phyloP scores from a whole-genome alignment of 768 basidiomycete genomes.

The Mrakia gelida region DNA sequence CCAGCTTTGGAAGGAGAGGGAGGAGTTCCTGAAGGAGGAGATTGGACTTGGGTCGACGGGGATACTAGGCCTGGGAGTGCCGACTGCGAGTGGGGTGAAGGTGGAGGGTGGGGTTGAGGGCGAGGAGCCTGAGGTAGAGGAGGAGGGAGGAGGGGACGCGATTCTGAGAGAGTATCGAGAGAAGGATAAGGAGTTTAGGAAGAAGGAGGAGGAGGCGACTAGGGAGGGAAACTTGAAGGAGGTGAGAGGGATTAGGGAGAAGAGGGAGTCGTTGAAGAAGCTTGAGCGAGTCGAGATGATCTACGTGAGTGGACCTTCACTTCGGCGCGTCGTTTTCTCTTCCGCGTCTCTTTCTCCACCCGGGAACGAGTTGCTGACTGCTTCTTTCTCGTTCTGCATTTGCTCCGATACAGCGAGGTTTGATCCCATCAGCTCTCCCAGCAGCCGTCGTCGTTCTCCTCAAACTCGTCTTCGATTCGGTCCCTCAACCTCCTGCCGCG shows the following conservation, averaged over 20 bases:
- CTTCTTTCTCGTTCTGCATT: background rate
- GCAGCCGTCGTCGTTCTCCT: conserved; percentile 89
- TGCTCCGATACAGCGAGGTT: conserved; percentile 58
- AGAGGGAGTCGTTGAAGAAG: conserved; percentile 60
- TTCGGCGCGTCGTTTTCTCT: background rate
- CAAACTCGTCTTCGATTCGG: conserved; percentile 86
- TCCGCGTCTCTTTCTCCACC: background rate
- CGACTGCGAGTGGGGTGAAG: conserved; percentile 13
- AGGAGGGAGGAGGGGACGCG: conserved; percentile 48
- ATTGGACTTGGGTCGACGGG: conserved; percentile 66
- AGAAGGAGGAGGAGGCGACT: conserved; percentile 36
- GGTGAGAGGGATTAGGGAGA: conserved; percentile 37
- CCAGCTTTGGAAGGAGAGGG: conserved; percentile 93
- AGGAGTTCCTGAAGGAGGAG: conserved; percentile 90
- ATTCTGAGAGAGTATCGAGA: conserved; percentile 45
- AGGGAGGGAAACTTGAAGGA: conserved; percentile 34
- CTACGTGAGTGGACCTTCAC: conserved; percentile 59
- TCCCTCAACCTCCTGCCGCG: conserved; percentile 50
- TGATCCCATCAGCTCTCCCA: conserved; percentile 69
- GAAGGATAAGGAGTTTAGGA: conserved; percentile 44
- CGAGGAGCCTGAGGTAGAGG: conserved; percentile 35
- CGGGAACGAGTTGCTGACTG: background rate
- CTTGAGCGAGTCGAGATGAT: conserved; percentile 86
- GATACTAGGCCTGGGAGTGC: conserved; percentile 40
- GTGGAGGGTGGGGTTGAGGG: conserved; percentile 22